Conservation (phyloP, 2,329 filamentous ascomycete genomes). For the Meredithiella fracta region DNA sequence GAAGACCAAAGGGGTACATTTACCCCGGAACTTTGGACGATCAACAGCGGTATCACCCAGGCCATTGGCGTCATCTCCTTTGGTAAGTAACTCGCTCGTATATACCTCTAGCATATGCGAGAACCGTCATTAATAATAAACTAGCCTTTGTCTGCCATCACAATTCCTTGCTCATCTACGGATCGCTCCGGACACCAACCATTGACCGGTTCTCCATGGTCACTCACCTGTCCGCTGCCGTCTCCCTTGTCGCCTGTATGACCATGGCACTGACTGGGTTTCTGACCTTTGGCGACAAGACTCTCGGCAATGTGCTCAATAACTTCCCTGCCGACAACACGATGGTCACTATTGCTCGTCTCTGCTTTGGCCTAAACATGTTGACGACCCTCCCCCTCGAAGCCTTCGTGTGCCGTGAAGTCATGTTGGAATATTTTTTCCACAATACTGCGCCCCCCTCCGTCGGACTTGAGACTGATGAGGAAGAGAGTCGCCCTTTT, state of each 20-base stretch:
- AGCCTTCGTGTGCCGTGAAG: conserved; percentile 92
- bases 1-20: conserved; percentile 56
- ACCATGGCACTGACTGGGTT: conserved; percentile 79
- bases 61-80: conserved; percentile 97
- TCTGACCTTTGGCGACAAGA: conserved; percentile 81
- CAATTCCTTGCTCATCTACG: conserved; percentile 94
- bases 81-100: conserved; percentile 35
- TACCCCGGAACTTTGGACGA: conserved; percentile 49
- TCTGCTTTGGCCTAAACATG: conserved; percentile 98
- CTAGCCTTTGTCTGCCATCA: conserved; percentile 60
- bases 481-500: conserved; percentile 12
- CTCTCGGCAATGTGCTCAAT: conserved; percentile 90
- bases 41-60: conserved; percentile 82
- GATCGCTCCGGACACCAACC: conserved; percentile 81
- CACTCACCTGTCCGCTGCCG: conserved; percentile 80
- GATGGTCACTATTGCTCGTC: conserved; percentile 84
- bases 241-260: conserved; percentile 85
- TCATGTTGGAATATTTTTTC: conserved; percentile 76
- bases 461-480: not conserved
- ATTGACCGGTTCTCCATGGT: conserved; percentile 87
- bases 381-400: conserved; percentile 90
- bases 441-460: conserved; percentile 20
- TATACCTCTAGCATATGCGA: not conserved
- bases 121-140: not conserved
- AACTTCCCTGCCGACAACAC: conserved; percentile 85